Conservation (phyloP, 306 rosid genomes). For the Vicia villosa region DNA sequence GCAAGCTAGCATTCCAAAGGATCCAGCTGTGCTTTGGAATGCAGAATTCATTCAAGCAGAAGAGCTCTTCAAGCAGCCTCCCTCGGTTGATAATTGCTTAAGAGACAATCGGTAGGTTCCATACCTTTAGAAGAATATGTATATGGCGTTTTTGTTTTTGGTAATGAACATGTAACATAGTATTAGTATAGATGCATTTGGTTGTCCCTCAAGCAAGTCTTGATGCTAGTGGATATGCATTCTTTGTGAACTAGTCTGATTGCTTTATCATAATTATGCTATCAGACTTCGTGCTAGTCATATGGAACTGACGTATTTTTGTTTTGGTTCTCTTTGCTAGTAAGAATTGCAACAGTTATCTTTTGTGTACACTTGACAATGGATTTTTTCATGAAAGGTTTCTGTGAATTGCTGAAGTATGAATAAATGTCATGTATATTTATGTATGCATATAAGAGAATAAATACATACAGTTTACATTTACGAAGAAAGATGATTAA, state of each 20-base stretch:
- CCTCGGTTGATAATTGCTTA: conserved; percentile 69
- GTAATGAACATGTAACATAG: conserved; percentile 7
- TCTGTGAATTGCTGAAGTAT: background rate
- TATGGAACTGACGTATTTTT: background rate
- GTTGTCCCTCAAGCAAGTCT: background rate
- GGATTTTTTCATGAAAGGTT: background rate
- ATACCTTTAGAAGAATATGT: conserved; percentile 15
- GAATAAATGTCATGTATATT: background rate
- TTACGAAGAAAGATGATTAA: background rate
- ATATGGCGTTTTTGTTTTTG: background rate
- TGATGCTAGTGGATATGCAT: background rate
- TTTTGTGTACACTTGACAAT: conserved; percentile 5
- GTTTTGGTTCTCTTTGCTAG: background rate
- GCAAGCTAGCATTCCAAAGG: conserved; percentile 91
- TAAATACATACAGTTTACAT: background rate
- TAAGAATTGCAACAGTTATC: background rate
- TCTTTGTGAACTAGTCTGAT: conserved; percentile 5
- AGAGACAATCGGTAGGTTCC: conserved; percentile 82
- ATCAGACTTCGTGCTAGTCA: conserved; percentile 3
- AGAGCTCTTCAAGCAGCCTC: conserved; percentile 84
- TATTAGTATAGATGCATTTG: background rate
- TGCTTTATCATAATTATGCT: conserved; percentile 9
- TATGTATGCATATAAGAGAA: background rate
- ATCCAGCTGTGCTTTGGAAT: conserved; percentile 90
- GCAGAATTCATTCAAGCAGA: conserved; percentile 92